Base-by-base conservation (phyloP, 2,329 filamentous ascomycete species). In the Ilyonectria robusta region DNA sequence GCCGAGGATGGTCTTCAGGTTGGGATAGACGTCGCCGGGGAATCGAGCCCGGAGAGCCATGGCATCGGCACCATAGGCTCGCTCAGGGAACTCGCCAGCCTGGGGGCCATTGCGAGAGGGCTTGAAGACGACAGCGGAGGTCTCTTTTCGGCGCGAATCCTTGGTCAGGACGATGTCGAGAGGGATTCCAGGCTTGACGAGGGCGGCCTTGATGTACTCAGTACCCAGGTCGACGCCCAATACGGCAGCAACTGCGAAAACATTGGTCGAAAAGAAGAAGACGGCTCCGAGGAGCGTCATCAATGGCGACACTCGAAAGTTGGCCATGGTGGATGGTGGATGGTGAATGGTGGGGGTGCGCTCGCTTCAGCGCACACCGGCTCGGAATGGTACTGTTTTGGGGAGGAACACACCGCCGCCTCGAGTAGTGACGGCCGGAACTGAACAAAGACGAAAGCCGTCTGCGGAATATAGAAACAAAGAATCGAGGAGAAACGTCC, bases 161-260 rank as follows among this genome's bases (percentile, higher is more conserved):
- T 98, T 99, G 33, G 95, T 98, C 63, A 98, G 88, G 80, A 99
- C 95, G 72, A 99, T 98, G 74, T 99, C 96, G 79, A 99, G 93
- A 11, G 96, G 96, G 59, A 97, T 95, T 68, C 96, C 96, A 2
- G 96, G 96, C 84, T 98, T 98, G 69, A 99, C 95, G 47, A 99
- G 89, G 15, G 93, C 91, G 31, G 95, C 95, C 85, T 98, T 99
- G 84, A 99, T 93, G 84, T 97, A 98, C 81, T 97, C 94, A 63
- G 96, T 98, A 73, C 96, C 96, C 61, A 99, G 87, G 82, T 99
- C 96, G 76, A 99, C 89, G 70, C 96, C 96, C 23, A 99, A 86
- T 19, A 98, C 95, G 59, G 94, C 94, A 9, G 94, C 84, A 56
- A 83, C 82, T 29, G 87, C 88, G 47, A 86, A 82, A 47, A 86